Percentiles rank a stretch among this genome's conserved stretches.
Evolutionary conservation across 2,329 filamentous ascomycete genomes (phyloP).

Genomic region (Talaromyces atroroseus): DNA sequence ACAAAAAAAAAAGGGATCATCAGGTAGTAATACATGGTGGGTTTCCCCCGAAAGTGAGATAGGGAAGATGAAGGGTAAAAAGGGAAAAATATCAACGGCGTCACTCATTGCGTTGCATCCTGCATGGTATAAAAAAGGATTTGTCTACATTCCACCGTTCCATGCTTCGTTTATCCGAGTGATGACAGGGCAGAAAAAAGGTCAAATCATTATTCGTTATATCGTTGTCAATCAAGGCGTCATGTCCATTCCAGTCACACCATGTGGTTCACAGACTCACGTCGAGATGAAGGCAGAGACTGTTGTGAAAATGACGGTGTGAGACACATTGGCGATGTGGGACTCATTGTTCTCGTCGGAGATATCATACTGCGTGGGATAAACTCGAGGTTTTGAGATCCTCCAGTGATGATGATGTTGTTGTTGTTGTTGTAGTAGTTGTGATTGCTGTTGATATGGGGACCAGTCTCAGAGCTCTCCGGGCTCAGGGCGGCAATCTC

Average conservation of each 20-base stretch:
- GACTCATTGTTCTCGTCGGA: constrained; percentile 27
- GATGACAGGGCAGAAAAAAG: constrained; percentile 10
- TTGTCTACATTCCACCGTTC: constrained; percentile 4
- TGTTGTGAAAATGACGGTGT: constrained; percentile 24
- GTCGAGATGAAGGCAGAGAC: constrained; percentile 19
- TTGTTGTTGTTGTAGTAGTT: constrained; percentile 19
- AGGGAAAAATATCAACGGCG: neutral
- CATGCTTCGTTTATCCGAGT: constrained; percentile 6
- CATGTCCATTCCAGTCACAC: constrained; percentile 3
- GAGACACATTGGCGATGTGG: constrained; percentile 31
- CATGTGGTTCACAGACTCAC: constrained; percentile 24
- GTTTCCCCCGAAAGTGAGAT: neutral
- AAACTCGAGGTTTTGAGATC: constrained; percentile 22
- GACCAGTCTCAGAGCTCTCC: constrained; percentile 18
- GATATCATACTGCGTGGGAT: constrained; percentile 25
- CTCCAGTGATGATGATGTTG: constrained; percentile 18
- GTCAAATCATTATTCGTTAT: constrained; percentile 10
- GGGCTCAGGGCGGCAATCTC: constrained; percentile 24
- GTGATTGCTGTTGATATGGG: too few species aligned
- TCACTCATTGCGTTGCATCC: neutral
- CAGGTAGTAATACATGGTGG: constrained; percentile 5
- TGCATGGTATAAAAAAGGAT: neutral
- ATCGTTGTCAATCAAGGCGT: neutral
- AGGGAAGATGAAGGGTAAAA: neutral
- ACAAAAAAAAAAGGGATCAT: neutral